Conservation (phyloP, 2,329 filamentous ascomycete genomes). For the Coniochaeta ligniaria region DNA sequence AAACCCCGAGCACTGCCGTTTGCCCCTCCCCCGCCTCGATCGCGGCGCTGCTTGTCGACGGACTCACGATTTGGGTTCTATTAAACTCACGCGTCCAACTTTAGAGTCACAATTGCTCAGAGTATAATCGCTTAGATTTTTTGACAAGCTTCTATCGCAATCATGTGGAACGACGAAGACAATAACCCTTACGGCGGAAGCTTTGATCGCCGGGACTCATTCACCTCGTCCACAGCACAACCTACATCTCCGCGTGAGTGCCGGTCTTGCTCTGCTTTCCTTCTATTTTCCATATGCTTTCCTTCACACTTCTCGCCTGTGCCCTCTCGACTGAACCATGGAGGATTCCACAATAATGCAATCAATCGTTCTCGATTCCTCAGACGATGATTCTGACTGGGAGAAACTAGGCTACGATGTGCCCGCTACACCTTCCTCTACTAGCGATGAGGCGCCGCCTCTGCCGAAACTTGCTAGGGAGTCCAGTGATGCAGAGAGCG, state of each 20-base stretch:
- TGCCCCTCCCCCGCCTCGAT: not conserved
- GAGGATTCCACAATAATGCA: conserved; percentile 25
- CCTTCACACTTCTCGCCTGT: not conserved
- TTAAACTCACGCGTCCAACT: not conserved
- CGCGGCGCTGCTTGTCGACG: not conserved
- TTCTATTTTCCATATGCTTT: not conserved
- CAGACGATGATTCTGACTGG: conserved; percentile 35
- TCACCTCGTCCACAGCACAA: conserved; percentile 60
- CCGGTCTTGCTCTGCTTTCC: conserved; percentile 31
- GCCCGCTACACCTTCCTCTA: conserved; percentile 65
- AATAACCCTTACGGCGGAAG: conserved; percentile 93
- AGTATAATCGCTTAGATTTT: not conserved
- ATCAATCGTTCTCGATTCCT: conserved; percentile 25
- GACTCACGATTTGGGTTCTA: not conserved
- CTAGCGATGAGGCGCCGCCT: conserved; percentile 59
- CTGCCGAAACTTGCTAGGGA: conserved; percentile 24
- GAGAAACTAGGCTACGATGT: conserved; percentile 51
- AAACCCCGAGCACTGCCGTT: not conserved
- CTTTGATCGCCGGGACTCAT: conserved; percentile 81
- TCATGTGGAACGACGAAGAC: conserved; percentile 98
- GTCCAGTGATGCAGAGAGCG: conserved; percentile 35
- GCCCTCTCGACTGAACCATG: not conserved
- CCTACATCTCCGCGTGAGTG: conserved; percentile 57
- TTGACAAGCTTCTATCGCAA: conserved; percentile 11
- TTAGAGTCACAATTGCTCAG: not conserved